Percentiles rank a stretch among this genome's conserved stretches.
phyloP scores from a whole-genome alignment of 352 stramenopile genomes.

The Pythium pyrilobum region DNA sequence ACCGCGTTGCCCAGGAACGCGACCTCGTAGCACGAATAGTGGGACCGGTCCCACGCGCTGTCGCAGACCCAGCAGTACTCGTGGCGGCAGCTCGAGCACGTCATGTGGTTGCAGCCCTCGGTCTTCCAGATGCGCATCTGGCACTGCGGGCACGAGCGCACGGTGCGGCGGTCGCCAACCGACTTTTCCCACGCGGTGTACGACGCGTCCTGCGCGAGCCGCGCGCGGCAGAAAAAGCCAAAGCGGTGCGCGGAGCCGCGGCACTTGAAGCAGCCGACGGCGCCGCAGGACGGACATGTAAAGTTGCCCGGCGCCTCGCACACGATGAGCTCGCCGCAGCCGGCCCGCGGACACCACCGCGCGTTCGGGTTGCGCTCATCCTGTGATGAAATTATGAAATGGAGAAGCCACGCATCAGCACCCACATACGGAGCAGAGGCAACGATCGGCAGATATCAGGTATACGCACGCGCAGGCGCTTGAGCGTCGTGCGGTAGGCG shows the following conservation, averaged over 20 bases:
- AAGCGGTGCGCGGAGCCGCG: slow-evolving; percentile 48
- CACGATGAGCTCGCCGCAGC: slow-evolving; percentile 62
- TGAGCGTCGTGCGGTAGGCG: slow-evolving; percentile 29
- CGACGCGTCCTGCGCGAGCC: slow-evolving; percentile 35
- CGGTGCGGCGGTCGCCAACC: slow-evolving; percentile 39
- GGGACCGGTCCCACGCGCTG: slow-evolving; percentile 43
- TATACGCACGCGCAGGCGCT: slow-evolving; percentile 59
- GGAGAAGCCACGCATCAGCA: too few species aligned
- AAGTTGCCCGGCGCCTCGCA: slow-evolving; percentile 45
- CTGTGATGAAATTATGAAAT: slow-evolving; percentile 18
- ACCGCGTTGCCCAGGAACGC: slow-evolving; percentile 32
- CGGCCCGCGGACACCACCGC: slow-evolving; percentile 52
- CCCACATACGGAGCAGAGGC: too few species aligned
- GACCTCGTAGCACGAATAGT: slow-evolving; percentile 71
- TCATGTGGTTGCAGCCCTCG: slow-evolving; percentile 76
- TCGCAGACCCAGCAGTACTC: slow-evolving; percentile 75
- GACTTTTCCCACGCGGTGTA: slow-evolving; percentile 57
- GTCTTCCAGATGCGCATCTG: slow-evolving; percentile 75
- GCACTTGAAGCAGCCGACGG: slow-evolving; percentile 57
- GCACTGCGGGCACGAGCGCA: slow-evolving; percentile 56
- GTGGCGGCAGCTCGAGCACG: slow-evolving; percentile 50
- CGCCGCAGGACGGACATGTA: slow-evolving; percentile 51
- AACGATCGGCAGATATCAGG: too few species aligned
- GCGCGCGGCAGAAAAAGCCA: slow-evolving; percentile 38
- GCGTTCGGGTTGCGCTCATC: slow-evolving; percentile 73